phyloP scores from a whole-genome alignment of 2,329 filamentous ascomycete genomes.

The Aureobasidium sp. region DNA sequence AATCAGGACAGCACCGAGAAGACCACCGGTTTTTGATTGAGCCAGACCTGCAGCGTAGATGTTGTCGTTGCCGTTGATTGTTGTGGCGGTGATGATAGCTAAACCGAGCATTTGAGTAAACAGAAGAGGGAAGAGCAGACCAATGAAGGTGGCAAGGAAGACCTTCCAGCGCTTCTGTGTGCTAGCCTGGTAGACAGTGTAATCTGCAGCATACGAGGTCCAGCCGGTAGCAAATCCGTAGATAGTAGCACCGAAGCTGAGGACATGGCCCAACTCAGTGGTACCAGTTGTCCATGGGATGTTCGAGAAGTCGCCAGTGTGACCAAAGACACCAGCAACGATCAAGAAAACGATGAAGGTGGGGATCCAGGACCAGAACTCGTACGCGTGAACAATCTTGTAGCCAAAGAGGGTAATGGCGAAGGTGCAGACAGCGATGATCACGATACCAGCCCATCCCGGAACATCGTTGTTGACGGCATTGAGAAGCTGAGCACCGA shows the following conservation, averaged over 20 bases:
- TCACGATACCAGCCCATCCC: slow-evolving; percentile 66
- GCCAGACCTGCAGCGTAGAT: slow-evolving; percentile 51
- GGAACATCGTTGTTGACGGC: slow-evolving; percentile 65
- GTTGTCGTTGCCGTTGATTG: slow-evolving; percentile 47
- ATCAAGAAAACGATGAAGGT: slow-evolving; percentile 68
- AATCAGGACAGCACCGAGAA: slow-evolving; percentile 59
- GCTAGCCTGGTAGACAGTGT: slow-evolving; percentile 70
- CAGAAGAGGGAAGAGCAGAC: slow-evolving; percentile 62
- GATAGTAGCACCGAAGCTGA: slow-evolving; percentile 61
- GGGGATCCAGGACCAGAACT: slow-evolving; percentile 68
- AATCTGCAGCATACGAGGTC: slow-evolving; percentile 69
- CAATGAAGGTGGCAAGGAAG: slow-evolving; percentile 62
- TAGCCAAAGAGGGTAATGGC: slow-evolving; percentile 68
- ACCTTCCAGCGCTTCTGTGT: slow-evolving; percentile 53
- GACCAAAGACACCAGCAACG: slow-evolving; percentile 59
- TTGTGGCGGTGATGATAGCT: slow-evolving; percentile 60
- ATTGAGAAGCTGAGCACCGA: slow-evolving; percentile 69
- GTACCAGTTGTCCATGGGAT: slow-evolving; percentile 54
- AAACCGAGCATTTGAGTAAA: slow-evolving; percentile 70
- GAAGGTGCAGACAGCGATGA: slow-evolving; percentile 63
- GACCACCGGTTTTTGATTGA: slow-evolving; percentile 55
- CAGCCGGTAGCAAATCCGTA: slow-evolving; percentile 67
- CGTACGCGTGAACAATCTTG: slow-evolving; percentile 69
- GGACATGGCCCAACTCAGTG: slow-evolving; percentile 52
- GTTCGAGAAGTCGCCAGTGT: slow-evolving; percentile 58